These are phyloP conservation scores for Naumovozyma dairenensis DNA, from an alignment of 805 yeast genomes.

Conservation along the genomic window DNA sequence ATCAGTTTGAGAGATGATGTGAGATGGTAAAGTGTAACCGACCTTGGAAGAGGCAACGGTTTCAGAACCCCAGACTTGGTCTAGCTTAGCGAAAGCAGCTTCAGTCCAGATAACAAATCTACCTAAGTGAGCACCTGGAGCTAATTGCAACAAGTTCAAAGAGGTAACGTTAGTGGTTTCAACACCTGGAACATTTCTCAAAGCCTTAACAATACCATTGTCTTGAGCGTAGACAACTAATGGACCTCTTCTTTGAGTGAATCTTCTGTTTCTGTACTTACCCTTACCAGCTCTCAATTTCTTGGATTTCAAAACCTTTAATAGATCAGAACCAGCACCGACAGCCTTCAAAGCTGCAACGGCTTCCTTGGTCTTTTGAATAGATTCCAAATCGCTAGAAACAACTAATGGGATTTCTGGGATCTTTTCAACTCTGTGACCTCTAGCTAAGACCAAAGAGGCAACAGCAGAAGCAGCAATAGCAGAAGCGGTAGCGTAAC, in stretches of 20 bases:
- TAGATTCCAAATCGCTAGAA: constrained; percentile 82
- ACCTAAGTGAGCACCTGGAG: constrained; percentile 99
- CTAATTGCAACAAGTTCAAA: constrained; percentile 93
- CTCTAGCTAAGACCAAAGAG: constrained; percentile 97
- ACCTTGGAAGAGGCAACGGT: constrained; percentile 74
- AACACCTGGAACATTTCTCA: constrained; percentile 99
- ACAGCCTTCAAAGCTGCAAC: constrained; percentile 95
- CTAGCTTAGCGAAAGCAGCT: constrained; percentile 93
- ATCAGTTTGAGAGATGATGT: constrained; percentile 93
- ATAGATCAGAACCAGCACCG: constrained; percentile 97
- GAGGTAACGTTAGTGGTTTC: constrained; percentile 89
- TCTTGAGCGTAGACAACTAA: constrained; percentile 96
- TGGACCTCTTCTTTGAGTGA: constrained; percentile 99
- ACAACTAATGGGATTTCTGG: constrained; percentile 98
- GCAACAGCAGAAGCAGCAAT: constrained; percentile 98
- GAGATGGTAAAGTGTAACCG: constrained; percentile 85
- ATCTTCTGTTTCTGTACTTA: constrained; percentile 99
- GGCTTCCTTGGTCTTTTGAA: constrained; percentile 96
- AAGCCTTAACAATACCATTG: constrained; percentile 95
- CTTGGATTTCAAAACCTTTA: constrained; percentile 97
- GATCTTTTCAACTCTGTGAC: constrained; percentile 98
- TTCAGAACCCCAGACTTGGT: constrained; percentile 94
- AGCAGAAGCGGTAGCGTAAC: constrained; percentile 99
- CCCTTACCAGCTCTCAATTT: constrained; percentile 99
- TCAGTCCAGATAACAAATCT: constrained; percentile 99